These are phyloP conservation scores for Detonula confervacea DNA, from an alignment of 352 stramenopile species.

Conservation along the genomic window DNA sequence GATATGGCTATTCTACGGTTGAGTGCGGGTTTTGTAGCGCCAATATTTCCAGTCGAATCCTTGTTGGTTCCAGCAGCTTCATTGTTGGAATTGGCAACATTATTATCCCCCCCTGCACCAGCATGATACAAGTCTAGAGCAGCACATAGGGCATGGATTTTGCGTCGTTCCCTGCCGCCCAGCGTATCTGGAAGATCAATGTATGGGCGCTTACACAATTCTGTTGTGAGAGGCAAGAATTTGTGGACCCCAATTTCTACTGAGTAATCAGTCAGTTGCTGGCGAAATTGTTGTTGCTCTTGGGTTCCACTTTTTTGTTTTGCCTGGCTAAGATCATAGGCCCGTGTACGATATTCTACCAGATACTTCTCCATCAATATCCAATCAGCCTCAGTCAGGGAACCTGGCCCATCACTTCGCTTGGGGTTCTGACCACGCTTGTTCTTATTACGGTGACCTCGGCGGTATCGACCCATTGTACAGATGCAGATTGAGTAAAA, in stretches of 20 bases:
- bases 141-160: slow-evolving; percentile 74
- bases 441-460: slow-evolving; percentile 27
- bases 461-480: slow-evolving; percentile 51
- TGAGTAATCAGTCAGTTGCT: slow-evolving; percentile 3
- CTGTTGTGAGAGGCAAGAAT: slow-evolving; percentile 58
- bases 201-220: slow-evolving; percentile 61
- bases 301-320: slow-evolving; percentile 12
- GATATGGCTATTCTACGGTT: slow-evolving; percentile 48
- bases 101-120: slow-evolving; percentile 19
- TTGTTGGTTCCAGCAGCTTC: slow-evolving; percentile 1
- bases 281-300: neutral
- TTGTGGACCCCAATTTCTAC: slow-evolving; percentile 50
- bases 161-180: slow-evolving; percentile 59
- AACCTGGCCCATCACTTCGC: neutral
- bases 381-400: slow-evolving; percentile 35
- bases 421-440: slow-evolving; percentile 4
- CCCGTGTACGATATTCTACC: slow-evolving; percentile 40
- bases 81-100: slow-evolving; percentile 1
- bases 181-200: slow-evolving; percentile 69
- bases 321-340: slow-evolving; percentile 21
- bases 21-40: neutral
- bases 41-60: neutral
- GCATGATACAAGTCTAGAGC: slow-evolving; percentile 60
- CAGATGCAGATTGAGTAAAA: too few relatives aligned
- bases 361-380: slow-evolving; percentile 56